These are phyloP conservation scores for Flagelloscypha sp. DNA, from an alignment of 768 basidiomycete genomes.

Conservation along the genomic window DNA sequence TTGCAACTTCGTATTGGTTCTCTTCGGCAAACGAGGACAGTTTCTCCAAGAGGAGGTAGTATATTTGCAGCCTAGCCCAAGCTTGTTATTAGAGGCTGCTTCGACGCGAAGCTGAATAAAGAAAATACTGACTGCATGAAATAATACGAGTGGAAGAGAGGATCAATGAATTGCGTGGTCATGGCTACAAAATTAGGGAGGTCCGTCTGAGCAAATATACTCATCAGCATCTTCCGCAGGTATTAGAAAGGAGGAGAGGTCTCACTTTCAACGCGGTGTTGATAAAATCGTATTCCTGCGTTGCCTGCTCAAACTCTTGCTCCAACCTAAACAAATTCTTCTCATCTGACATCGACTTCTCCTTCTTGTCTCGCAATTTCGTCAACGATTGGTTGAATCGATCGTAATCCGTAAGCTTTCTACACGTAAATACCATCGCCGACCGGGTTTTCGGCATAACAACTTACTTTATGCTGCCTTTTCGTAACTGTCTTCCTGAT, in stretches of 20 bases:
- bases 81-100: background rate
- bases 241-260: no score
- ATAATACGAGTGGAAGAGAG: conserved; percentile 97
- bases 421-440: background rate
- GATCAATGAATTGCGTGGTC: conserved; percentile 85
- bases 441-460: background rate
- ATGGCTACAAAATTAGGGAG: conserved; percentile 89
- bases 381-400: conserved; percentile 92
- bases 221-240: no score
- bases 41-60: conserved; percentile 92
- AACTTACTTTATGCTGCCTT: conserved; percentile 84
- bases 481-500: conserved; percentile 94
- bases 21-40: conserved; percentile 78
- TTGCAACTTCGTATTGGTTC: conserved; percentile 66
- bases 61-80: conserved; percentile 71
- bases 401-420: conserved; percentile 84
- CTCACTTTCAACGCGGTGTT: conserved; percentile 88
- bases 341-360: conserved; percentile 92
- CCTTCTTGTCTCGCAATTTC: conserved; percentile 96
- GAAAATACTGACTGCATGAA: conserved; percentile 86
- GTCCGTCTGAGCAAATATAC: no score
- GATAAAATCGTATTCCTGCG: conserved; percentile 90
- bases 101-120: background rate
- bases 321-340: conserved; percentile 97
- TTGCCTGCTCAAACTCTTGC: conserved; percentile 91